Evolutionary conservation across 2,329 filamentous ascomycete species (phyloP).

Genomic region (Xenoacremonium recifei): DNA sequence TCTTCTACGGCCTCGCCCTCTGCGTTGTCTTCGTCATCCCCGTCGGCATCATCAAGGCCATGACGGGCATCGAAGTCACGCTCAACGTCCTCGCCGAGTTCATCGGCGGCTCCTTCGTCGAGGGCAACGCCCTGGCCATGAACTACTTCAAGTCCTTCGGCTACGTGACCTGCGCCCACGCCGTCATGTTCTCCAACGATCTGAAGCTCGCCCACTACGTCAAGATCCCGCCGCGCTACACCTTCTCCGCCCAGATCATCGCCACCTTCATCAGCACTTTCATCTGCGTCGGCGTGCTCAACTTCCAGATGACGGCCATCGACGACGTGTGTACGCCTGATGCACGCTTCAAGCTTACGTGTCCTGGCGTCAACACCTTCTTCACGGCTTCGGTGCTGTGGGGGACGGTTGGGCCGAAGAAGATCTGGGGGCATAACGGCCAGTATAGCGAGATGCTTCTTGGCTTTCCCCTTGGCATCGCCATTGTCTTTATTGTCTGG

Average conservation of each 20-base stretch:
- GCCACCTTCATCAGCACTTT: conserved; percentile 55
- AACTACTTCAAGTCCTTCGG: conserved; percentile 56
- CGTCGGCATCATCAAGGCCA: conserved; percentile 52
- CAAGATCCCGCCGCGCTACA: conserved; percentile 60
- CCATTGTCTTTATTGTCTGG: conserved; percentile 44
- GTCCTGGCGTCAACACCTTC: conserved; percentile 53
- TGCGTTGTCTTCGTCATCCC: conserved; percentile 52
- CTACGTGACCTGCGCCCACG: conserved; percentile 49
- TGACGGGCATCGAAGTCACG: conserved; percentile 51
- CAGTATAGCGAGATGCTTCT: conserved; percentile 47
- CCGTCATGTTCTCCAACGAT: conserved; percentile 49
- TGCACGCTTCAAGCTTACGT: conserved; percentile 49
- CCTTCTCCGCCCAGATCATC: conserved; percentile 58
- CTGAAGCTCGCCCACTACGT: conserved; percentile 54
- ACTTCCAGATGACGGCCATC: conserved; percentile 50
- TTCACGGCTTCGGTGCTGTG: conserved; percentile 56
- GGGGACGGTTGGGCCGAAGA: conserved; percentile 52
- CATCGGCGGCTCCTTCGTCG: conserved; percentile 49
- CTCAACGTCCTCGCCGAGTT: conserved; percentile 54
- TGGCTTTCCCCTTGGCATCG: conserved; percentile 49
- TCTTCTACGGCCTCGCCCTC: conserved; percentile 50
- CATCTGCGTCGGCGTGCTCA: conserved; percentile 48
- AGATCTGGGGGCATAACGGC: conserved; percentile 48
- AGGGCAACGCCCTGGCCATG: conserved; percentile 51
- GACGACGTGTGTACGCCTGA: conserved; percentile 46